Evolutionary conservation across 2,329 filamentous ascomycete genomes (phyloP).

Genomic region (Alternaria brassicicola): DNA sequence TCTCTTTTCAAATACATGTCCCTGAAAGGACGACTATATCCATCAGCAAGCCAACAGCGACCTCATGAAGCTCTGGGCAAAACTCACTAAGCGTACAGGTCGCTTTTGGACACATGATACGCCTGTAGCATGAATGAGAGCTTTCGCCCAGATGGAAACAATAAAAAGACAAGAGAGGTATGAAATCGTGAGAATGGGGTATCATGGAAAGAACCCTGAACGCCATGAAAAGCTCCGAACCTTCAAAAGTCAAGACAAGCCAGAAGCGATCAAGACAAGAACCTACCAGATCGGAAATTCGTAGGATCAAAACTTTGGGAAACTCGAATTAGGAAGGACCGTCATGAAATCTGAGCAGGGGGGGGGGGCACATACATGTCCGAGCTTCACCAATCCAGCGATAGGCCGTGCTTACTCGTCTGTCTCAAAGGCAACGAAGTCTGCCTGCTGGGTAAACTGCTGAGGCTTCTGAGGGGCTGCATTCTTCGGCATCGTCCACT

Average conservation of each 20-base stretch:
- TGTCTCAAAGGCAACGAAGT: conserved; percentile 37
- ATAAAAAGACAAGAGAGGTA: conserved; percentile 15
- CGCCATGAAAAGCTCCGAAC: conserved; percentile 16
- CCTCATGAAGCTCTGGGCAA: background rate
- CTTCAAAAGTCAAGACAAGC: conserved; percentile 21
- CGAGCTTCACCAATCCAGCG: conserved; percentile 1
- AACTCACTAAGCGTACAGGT: background rate
- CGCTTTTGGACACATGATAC: background rate
- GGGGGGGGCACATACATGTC: conserved; percentile 23
- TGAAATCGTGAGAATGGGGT: conserved; percentile 28
- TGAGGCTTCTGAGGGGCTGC: conserved; percentile 14
- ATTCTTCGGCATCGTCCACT: conserved; percentile 2
- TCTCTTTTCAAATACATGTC: conserved; percentile 10
- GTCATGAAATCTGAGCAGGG: conserved; percentile 7
- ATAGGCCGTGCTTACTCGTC: conserved; percentile 18
- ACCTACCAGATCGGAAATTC: conserved; percentile 26
- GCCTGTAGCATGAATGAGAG: background rate
- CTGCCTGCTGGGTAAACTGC: conserved; percentile 39
- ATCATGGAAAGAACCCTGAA: conserved; percentile 32
- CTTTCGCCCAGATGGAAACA: background rate
- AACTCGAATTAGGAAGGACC: conserved; percentile 20
- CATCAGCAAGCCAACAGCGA: conserved; percentile 13
- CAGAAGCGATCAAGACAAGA: conserved; percentile 9
- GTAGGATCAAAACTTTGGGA: conserved; percentile 17
- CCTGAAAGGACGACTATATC: conserved; percentile 1